Conservation (phyloP, 1,284 basidiomycete species). For the Ustilago trichophora region DNA sequence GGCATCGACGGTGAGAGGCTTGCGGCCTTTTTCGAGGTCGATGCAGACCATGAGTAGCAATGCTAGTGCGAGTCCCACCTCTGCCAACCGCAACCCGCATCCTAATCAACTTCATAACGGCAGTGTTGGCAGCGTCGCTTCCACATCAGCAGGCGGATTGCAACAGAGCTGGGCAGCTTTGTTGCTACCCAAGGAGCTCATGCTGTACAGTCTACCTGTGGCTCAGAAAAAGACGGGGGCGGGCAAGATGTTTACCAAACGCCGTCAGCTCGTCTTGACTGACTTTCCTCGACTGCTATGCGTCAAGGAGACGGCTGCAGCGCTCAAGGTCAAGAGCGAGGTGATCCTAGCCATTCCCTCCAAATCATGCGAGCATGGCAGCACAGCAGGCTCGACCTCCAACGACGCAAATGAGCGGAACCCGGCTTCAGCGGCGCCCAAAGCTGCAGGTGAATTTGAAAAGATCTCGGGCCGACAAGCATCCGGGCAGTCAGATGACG, state of each 20-base stretch:
- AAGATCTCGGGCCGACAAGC: slow-evolving; percentile 8
- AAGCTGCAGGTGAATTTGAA: slow-evolving; percentile 12
- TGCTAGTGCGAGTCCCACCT: slow-evolving; percentile 10
- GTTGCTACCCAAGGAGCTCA: slow-evolving; percentile 55
- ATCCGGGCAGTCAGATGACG: not conserved
- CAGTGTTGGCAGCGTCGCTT: not conserved
- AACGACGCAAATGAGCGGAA: not conserved
- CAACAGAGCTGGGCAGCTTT: slow-evolving; percentile 53
- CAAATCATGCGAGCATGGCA: slow-evolving; percentile 40
- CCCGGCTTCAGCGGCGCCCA: not conserved
- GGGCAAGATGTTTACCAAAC: slow-evolving; percentile 66
- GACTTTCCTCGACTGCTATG: slow-evolving; percentile 70
- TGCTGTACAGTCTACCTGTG: slow-evolving; percentile 58
- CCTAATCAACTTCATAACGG: not conserved
- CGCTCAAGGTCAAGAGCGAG: slow-evolving; percentile 69
- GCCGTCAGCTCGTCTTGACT: slow-evolving; percentile 70
- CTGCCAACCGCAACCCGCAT: slow-evolving; percentile 1
- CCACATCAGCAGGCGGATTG: slow-evolving; percentile 4
- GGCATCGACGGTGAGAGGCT: not conserved
- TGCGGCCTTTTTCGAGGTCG: slow-evolving; percentile 19
- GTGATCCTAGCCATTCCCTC: slow-evolving; percentile 66
- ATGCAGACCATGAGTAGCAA: slow-evolving; percentile 13
- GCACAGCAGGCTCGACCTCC: too few relatives aligned
- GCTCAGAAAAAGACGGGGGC: slow-evolving; percentile 56
- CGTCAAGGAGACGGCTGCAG: slow-evolving; percentile 68